Evolutionary conservation across 352 stramenopile genomes (phyloP), one percentile per base, ranked within the genome.

Genomic region (Phytophthora litchii): DNA sequence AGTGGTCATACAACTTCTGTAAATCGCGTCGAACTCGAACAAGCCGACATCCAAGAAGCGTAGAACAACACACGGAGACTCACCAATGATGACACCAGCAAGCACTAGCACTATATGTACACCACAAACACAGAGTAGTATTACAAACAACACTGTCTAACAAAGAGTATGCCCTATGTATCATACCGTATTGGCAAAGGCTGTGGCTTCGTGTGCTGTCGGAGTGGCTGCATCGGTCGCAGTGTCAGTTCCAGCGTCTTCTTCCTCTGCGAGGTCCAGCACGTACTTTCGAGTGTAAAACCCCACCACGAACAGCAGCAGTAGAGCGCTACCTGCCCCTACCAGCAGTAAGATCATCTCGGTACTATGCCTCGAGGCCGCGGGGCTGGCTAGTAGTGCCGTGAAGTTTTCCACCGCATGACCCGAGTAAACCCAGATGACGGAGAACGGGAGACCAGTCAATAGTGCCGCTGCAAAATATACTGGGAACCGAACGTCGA

Each of bases 381-480:
- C 47, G n/a, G 66, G 67, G 29, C 58, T 72, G n/a, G 76, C 50
- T 27, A 91, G 47, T 44, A 88, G 53, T 32, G 62, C 45, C 25
- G 80, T 72, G 40, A 92, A 50, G 37, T 91, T 81, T 64, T 88
- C 70, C 25, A 85, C 82, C 0, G 76, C 77, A 43, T 91, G 80
- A 42, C 85, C 82, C 6, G 81, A 86, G 52, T 89, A 94, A 38
- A 90, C 79, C 76, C 82, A 94, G 31, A 94, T 82, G 70, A 79
- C 60, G 3, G 79, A 88, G 60, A 91, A 94, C 14, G 77, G 74
- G 4, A 91, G 49, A 0, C 84, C 84, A 3, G 83, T 89, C 23
- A 91, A 35, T 37, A 94, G 50, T 37, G 81, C 82, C 6, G 84
- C 80, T 29, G 77, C 59, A 45, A 89, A 85, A 35, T 76, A 94